These are phyloP conservation scores for Candida buenavistaensis DNA, from an alignment of 1,139 yeast genomes.

Conservation along the genomic window DNA sequence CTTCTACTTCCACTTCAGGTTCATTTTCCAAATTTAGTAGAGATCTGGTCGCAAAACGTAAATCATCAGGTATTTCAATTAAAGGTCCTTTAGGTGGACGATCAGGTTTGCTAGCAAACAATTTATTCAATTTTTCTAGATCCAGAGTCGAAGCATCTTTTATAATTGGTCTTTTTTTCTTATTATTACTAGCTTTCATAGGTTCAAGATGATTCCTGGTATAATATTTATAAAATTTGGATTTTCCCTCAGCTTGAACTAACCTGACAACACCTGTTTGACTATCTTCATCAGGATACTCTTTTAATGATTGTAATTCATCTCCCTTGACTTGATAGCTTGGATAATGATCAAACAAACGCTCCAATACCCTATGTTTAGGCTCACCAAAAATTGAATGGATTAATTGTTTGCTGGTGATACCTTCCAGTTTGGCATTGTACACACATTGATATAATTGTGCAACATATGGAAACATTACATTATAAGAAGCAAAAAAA, in stretches of 20 bases:
- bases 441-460: constrained; percentile 57
- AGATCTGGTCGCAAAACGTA: background rate
- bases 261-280: constrained; percentile 52
- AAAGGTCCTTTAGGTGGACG: constrained; percentile 26
- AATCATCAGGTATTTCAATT: constrained; percentile 7
- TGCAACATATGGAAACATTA: constrained; percentile 59
- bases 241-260: constrained; percentile 72
- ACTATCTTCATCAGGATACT: constrained; percentile 23
- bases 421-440: constrained; percentile 44
- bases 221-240: constrained; percentile 70
- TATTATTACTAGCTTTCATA: constrained; percentile 10
- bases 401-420: constrained; percentile 56
- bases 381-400: constrained; percentile 50
- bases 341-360: constrained; percentile 50
- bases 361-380: constrained; percentile 50
- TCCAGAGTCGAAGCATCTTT: constrained; percentile 3
- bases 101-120: constrained; percentile 22
- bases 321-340: constrained; percentile 29
- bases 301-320: constrained; percentile 22
- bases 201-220: constrained; percentile 15
- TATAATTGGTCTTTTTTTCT: constrained; percentile 11
- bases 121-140: constrained; percentile 21
- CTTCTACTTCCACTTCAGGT: background rate
- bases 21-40: background rate
- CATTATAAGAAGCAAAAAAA: constrained; percentile 35